Conservation (phyloP, 345 rosid genomes). For the Euphorbia peplus region DNA sequence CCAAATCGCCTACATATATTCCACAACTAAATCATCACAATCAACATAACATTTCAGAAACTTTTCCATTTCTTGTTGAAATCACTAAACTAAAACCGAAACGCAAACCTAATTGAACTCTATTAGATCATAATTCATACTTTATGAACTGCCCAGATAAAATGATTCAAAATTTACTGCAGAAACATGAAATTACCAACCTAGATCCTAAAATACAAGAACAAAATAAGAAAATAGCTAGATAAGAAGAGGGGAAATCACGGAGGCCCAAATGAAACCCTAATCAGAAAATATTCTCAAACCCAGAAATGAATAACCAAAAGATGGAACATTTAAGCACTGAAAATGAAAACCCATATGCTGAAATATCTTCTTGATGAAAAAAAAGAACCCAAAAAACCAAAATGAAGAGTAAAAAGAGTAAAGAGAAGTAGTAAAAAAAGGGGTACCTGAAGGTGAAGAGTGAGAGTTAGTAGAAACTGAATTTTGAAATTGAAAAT, state of each 20-base stretch:
- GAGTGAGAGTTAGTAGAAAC: constrained; percentile 2
- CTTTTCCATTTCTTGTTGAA: background rate
- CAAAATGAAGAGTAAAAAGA: background rate
- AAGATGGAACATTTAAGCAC: constrained; percentile 6
- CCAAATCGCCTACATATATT: background rate
- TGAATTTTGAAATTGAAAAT: background rate
- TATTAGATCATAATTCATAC: constrained; percentile 1
- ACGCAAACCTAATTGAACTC: background rate
- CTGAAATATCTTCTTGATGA: background rate
- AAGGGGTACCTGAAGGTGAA: constrained; percentile 10
- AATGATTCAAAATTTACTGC: background rate
- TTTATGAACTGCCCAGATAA: background rate
- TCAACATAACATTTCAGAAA: background rate
- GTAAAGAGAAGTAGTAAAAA: background rate
- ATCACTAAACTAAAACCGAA: background rate
- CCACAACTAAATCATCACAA: background rate
- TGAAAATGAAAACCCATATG: constrained; percentile 14
- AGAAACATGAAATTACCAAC: background rate
- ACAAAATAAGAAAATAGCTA: too few species aligned
- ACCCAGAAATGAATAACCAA: constrained; percentile 13
- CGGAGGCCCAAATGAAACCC: constrained; percentile 1
- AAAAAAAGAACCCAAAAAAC: background rate
- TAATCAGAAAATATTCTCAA: constrained; percentile 7
- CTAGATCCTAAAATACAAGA: background rate
- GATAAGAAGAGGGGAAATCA: background rate